A percentile compares a stretch with the other conserved stretches of the same genome.
Evolutionary conservation across 371 early-diverging fungal genomes (phyloP).

Genomic region (Mortierella sp.): DNA sequence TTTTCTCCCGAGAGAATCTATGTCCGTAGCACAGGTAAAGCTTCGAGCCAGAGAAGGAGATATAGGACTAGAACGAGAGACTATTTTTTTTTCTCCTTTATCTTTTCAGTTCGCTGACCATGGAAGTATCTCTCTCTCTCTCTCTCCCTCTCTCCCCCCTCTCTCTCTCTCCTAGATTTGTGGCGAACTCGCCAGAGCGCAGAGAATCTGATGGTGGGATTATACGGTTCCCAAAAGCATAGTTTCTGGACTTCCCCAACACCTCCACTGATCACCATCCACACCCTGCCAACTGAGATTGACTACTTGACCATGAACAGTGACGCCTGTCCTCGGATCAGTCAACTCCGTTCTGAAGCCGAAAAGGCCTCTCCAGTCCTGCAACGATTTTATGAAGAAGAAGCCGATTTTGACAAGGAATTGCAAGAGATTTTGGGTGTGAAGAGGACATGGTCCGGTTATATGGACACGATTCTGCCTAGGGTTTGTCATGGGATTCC

Average conservation of each 20-base stretch:
- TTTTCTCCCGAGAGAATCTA: slow-evolving; percentile 32
- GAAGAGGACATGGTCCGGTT: slow-evolving; percentile 49
- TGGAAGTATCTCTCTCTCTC: not conserved
- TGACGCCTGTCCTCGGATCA: slow-evolving; percentile 56
- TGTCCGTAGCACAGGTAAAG: slow-evolving; percentile 48
- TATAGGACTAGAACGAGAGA: not conserved
- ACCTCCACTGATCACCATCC: slow-evolving; percentile 54
- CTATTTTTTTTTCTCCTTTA: not conserved
- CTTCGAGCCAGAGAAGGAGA: too few species aligned
- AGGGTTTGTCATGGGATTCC: slow-evolving; percentile 58
- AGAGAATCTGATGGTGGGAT: slow-evolving; percentile 58
- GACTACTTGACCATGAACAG: slow-evolving; percentile 62
- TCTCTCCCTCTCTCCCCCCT: slow-evolving; percentile 12
- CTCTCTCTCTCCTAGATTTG: slow-evolving; percentile 41
- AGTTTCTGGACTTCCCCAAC: not conserved
- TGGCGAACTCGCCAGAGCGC: slow-evolving; percentile 69
- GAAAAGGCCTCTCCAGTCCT: slow-evolving; percentile 20
- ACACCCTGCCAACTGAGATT: slow-evolving; percentile 54
- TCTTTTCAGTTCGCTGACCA: not conserved
- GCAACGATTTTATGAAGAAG: slow-evolving; percentile 20
- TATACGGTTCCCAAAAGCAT: slow-evolving; percentile 53
- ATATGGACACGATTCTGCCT: slow-evolving; percentile 62
- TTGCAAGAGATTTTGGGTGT: slow-evolving; percentile 36
- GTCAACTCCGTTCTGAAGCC: slow-evolving; percentile 22
- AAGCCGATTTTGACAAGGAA: slow-evolving; percentile 50